A percentile compares a stretch with the other conserved stretches of the same genome.
phyloP scores from a whole-genome alignment of 1,284 basidiomycete genomes.

The Trichosporon faecale region DNA sequence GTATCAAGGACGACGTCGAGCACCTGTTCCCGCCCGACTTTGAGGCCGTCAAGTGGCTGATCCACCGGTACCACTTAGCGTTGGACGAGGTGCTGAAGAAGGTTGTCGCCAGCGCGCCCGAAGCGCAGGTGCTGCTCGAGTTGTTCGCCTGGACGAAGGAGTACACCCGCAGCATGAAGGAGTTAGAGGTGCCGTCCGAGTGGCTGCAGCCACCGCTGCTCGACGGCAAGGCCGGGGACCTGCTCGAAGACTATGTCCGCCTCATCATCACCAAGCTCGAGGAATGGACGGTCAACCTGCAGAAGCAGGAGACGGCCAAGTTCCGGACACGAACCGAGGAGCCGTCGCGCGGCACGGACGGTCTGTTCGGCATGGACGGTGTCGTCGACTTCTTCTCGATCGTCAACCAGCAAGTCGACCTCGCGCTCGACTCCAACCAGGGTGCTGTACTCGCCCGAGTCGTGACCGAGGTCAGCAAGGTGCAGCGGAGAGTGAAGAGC shows the following conservation, averaged over 20 bases:
- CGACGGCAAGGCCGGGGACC: slow-evolving; percentile 85
- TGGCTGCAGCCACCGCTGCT: slow-evolving; percentile 84
- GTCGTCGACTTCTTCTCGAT: slow-evolving; percentile 96
- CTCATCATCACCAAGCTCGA: slow-evolving; percentile 93
- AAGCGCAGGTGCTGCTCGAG: slow-evolving; percentile 78
- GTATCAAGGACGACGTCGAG: slow-evolving; percentile 80
- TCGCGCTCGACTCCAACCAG: slow-evolving; percentile 92
- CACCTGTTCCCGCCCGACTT: slow-evolving; percentile 91
- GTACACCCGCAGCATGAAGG: slow-evolving; percentile 92
- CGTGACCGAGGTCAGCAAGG: slow-evolving; percentile 79
- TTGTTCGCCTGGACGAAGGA: slow-evolving; percentile 93
- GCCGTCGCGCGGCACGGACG: slow-evolving; percentile 84
- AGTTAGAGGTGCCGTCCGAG: slow-evolving; percentile 75
- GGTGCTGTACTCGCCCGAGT: slow-evolving; percentile 88
- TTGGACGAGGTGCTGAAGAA: slow-evolving; percentile 72
- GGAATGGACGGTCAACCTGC: slow-evolving; percentile 93
- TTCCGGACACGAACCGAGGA: slow-evolving; percentile 79
- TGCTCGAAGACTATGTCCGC: slow-evolving; percentile 94
- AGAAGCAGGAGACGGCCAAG: slow-evolving; percentile 82
- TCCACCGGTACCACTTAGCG: slow-evolving; percentile 90
- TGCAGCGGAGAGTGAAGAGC: slow-evolving; percentile 85
- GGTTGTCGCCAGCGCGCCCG: slow-evolving; percentile 72
- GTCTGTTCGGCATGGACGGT: slow-evolving; percentile 85
- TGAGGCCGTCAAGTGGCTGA: slow-evolving; percentile 77
- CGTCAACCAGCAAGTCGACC: slow-evolving; percentile 95